Base-by-base conservation (phyloP, 257 asterid species). In the Haberlea rhodopensis region DNA sequence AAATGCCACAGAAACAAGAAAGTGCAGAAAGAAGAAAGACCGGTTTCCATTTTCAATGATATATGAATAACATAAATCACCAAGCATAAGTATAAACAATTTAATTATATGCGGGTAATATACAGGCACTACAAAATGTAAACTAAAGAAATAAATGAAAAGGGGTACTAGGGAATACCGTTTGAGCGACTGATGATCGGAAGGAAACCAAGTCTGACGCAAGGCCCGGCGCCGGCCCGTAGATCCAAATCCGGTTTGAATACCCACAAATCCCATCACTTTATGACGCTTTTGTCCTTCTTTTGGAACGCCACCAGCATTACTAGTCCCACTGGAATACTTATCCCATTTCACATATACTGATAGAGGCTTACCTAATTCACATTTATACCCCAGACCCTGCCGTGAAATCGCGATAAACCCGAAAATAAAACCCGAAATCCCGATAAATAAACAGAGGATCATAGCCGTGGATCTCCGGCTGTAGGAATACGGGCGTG, bases 151-250 rank as follows among this genome's bases (percentile, higher is more conserved):
- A 25, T 1, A 56, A 16, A 40, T 13, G 19, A 23, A 7, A 27
- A 59, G 23, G 20, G 6, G 52, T n/a, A 6, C 3, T 0, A 53
- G 29, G 27, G 25, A 60, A 45, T 86, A 94, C 99, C 89, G 87
- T 70, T 76, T 70, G 31, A 94, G 90, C 31, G 90, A 88, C 77
- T 74, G 85, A 60, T 77, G 95, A 79, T 87, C 95, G 27, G 95
- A 83, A 25, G 99, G 99, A 70, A 94, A 83, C 99, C 99, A 94
- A 57, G 97, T 86, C 78, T 64, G 77, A n/a, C 99, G 87, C 84
- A 94, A 54, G 16, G 97, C 68, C 60, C 76, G 71, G 28, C 99
- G 94, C 2, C 99, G 88, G 32, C 87, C 96, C 5, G 80, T 72
- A 60, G 99, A 87, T 68, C 76, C 82, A 37, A 94, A 94, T 58